Base-by-base conservation (phyloP, 257 asterid species). In the Phtheirospermum japonicum region DNA sequence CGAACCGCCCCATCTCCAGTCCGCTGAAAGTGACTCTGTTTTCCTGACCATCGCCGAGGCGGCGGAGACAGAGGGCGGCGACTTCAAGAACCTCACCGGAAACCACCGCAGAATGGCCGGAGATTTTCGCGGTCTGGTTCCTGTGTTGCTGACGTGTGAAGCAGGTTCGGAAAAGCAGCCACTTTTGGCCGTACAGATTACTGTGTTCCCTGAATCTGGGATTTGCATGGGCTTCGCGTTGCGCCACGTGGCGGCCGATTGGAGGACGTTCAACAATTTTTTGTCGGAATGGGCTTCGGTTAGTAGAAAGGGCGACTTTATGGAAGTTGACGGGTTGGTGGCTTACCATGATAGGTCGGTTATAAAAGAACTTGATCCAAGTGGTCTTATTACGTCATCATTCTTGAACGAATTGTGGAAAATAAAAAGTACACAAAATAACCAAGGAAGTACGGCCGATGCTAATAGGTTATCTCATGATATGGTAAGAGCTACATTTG, bases 191-290 rank as follows among this genome's bases (percentile, higher is more conserved):
- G 12, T 80, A 0, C 79, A 82, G 34, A 73, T 82, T 2, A 85
- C 87, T 4, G 53, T 80, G 0, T 85, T 85, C 32, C 80, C 85
- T 0, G 54, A 61, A 2, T 6, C 4, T 55, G 90, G 94, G 32
- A 18, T 85, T 17, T 82, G 75, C 62, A 16, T 82, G 13, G 94
- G 90, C 11, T 83, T 80, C 73, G 65, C 81, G 0, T 17, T 75
- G 66, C 68, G 83, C 42, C 79, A 75, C 34, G 90, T 71, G 49
- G 87, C 53, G 3, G 82, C 85, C 3, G 94, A 85, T 63, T 78
- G 82, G 59, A 80, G 86, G 31, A 80, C 85, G 5, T 82, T 82
- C 59, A 59, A 81, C 60, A 82, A 82, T 61, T 80, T 80, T 73
- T 57, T 80, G 76, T 65, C 48, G 59, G 67, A 40, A 14, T 80